Conservation (phyloP, 805 yeast species). For the Sugiyamaella marilandica region DNA sequence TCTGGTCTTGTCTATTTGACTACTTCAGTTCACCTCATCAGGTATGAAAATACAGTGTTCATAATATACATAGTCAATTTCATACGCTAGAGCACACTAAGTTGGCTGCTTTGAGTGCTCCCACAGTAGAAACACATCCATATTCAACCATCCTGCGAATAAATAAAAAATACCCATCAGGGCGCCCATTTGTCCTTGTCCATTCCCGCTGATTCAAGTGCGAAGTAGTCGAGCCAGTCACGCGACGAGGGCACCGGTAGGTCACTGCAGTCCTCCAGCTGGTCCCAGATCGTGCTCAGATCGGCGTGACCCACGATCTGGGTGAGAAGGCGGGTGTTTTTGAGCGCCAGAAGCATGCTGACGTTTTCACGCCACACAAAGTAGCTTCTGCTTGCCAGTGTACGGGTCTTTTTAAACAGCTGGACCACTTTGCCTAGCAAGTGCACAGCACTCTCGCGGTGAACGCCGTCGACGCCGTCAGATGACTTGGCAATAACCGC, state of each 20-base stretch:
- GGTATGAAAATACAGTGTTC: no score
- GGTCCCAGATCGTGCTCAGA: conserved; percentile 5
- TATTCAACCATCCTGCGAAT: no score
- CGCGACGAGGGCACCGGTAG: conserved; percentile 1
- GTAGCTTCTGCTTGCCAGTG: conserved; percentile 6
- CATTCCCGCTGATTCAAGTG: conserved; percentile 1
- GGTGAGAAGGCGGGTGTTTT: conserved; percentile 1
- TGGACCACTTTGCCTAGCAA: conserved; percentile 8
- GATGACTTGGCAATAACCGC: conserved; percentile 2
- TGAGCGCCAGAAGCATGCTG: conserved; percentile 11
- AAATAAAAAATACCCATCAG: conserved; percentile 1
- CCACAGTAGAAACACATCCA: no score
- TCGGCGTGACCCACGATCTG: conserved; percentile 9
- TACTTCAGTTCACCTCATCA: no score
- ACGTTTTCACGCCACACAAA: conserved; percentile 15
- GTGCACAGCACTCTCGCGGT: background rate
- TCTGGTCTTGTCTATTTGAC: no score
- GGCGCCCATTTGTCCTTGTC: conserved; percentile 1
- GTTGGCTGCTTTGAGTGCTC: no score
- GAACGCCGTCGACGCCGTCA: background rate
- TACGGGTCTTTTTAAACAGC: conserved; percentile 8
- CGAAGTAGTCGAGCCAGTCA: conserved; percentile 8
- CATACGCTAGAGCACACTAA: no score
- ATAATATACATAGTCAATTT: no score
- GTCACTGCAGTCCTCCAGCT: conserved; percentile 2